Conservation (phyloP, 129 eudicot species). For the Helichrysum umbraculigerum region DNA sequence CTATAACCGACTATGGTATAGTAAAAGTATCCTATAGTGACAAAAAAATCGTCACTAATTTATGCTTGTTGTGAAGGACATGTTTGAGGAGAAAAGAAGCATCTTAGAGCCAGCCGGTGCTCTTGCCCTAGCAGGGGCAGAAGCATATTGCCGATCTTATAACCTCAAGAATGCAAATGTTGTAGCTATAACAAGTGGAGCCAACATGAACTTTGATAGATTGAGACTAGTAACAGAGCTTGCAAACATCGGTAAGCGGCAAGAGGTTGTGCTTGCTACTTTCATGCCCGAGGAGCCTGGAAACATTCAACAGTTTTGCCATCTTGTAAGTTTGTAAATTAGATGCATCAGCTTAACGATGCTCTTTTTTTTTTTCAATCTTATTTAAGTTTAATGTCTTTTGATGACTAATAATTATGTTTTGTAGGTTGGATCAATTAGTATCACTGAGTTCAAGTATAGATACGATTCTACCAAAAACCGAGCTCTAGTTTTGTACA, state of each 20-base stretch:
- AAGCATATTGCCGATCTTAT: constrained; percentile 82
- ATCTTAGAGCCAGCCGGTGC: constrained; percentile 96
- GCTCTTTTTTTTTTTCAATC: background rate
- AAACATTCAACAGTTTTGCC: constrained; percentile 60
- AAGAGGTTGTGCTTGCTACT: constrained; percentile 91
- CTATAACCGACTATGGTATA: too few relatives aligned
- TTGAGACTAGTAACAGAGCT: constrained; percentile 87
- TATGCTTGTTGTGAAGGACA: constrained; percentile 46
- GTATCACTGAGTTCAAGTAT: constrained; percentile 85
- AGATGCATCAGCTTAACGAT: too few relatives aligned
- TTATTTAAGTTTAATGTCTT: background rate
- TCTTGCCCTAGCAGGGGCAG: constrained; percentile 94
- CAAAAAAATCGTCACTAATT: background rate
- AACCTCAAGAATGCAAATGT: constrained; percentile 71
- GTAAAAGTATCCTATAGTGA: background rate
- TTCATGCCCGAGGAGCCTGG: constrained; percentile 86
- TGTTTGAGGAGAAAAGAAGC: constrained; percentile 96
- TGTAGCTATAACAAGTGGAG: constrained; percentile 84
- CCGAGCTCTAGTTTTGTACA: constrained; percentile 74
- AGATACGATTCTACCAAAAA: constrained; percentile 55
- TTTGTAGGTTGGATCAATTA: constrained; percentile 75
- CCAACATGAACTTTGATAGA: constrained; percentile 91
- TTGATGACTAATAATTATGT: background rate
- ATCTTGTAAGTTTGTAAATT: constrained; percentile 38
- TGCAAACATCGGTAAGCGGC: constrained; percentile 80